These are phyloP conservation scores for Chrysanthemum lavandulifolium DNA, from an alignment of 129 eudicot genomes.

Conservation along the genomic window DNA sequence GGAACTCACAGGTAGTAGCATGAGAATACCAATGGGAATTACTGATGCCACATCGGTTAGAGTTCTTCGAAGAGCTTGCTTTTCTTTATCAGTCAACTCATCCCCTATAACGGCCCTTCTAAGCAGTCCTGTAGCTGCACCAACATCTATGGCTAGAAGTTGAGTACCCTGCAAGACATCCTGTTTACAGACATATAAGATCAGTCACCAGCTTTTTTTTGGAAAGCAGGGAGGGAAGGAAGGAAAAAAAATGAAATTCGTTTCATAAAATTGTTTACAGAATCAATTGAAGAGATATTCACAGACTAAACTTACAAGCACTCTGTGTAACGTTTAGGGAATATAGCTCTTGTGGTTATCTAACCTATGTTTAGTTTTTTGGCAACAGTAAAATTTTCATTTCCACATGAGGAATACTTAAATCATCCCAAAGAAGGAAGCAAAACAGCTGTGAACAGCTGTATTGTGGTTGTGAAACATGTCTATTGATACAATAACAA, in stretches of 20 bases:
- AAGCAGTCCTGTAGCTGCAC: slow-evolving; percentile 83
- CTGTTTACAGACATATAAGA: slow-evolving; percentile 38
- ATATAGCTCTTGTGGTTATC: too few species aligned
- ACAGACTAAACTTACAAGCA: not conserved
- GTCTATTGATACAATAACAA: too few species aligned
- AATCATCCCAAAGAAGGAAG: not conserved
- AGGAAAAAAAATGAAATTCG: not conserved
- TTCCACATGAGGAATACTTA: not conserved
- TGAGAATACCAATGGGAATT: slow-evolving; percentile 86
- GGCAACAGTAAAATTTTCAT: too few species aligned
- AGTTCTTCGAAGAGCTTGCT: slow-evolving; percentile 87
- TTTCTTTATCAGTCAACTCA: slow-evolving; percentile 91
- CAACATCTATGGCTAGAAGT: slow-evolving; percentile 92
- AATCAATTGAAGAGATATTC: not conserved
- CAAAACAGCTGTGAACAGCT: not conserved
- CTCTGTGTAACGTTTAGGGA: too few species aligned
- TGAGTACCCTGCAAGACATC: slow-evolving; percentile 97
- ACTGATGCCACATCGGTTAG: slow-evolving; percentile 90
- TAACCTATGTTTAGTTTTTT: too few species aligned
- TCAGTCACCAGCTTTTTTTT: slow-evolving; percentile 1
- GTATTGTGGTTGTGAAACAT: too few species aligned
- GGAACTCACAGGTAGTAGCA: slow-evolving; percentile 95
- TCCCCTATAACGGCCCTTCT: slow-evolving; percentile 78
- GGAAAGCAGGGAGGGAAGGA: not conserved
- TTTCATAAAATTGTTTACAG: not conserved